Base-by-base conservation (phyloP, 2,329 filamentous ascomycete genomes). In the Phialemoniopsis sp. region DNA sequence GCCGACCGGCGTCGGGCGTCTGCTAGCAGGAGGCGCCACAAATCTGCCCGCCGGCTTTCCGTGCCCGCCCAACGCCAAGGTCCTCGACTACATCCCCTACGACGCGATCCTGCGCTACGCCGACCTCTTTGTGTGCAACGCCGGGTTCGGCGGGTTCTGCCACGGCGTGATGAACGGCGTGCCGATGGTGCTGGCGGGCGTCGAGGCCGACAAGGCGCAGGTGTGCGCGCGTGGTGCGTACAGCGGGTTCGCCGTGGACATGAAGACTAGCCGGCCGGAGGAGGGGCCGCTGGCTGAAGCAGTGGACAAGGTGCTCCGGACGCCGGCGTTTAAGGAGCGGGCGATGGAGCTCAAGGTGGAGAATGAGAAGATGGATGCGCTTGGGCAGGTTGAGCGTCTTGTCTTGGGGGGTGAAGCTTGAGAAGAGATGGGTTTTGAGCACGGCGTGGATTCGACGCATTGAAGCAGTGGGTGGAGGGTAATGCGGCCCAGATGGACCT, bases 1-100 rank as follows among this genome's bases (percentile, higher is more conserved):
- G 16, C n/a, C n/a, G n/a, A n/a, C n/a, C n/a, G n/a, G n/a, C n/a
- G n/a, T n/a, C n/a, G n/a, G n/a, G n/a, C n/a, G n/a, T n/a, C n/a
- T n/a, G n/a, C n/a, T n/a, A n/a, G n/a, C n/a, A n/a, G n/a, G n/a
- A n/a, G 41, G 37, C 13, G 41, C 36, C 2, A 12, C 29, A n/a
- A n/a, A n/a, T 12, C 37, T 46, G 18, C 29, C 35, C 9, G 19
- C 26, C 19, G 34, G 31, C 13, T 3, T 7, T 14, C 34, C 17
- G 14, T 10, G 38, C 4, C 36, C 34, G 3, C 13, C 34, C 19
- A 76, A 76, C 45, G 57, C 61, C 1, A 57, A 62, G 9, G 59
- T 71, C 4, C 52, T 66, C 16, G 68, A 74, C 48, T 73, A 70
- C 46, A 50, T 76, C 4, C 60, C 69, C 4, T 75, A 73, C 44